Evolutionary conservation across 1,139 yeast species (phyloP), one percentile per base, ranked within the genome.

Genomic region (Eremothecium cymbalariae): DNA sequence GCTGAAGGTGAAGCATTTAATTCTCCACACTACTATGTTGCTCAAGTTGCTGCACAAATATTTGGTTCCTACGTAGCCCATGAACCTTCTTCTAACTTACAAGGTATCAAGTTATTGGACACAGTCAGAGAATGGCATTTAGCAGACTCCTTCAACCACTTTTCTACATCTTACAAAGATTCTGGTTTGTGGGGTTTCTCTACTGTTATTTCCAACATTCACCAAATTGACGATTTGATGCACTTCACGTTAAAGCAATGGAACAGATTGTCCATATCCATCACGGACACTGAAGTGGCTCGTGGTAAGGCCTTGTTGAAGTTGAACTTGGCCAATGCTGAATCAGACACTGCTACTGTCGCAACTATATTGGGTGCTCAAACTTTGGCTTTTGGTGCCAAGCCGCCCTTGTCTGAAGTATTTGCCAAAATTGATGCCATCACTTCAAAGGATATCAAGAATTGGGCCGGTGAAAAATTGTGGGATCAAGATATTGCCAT

Each of bases 401-500:
- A 74, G 63, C 65, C 71, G 39, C 74, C 82, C 6, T 58, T 73
- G 42, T 65, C 64, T 39, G 84, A 79, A 63, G 65, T 77, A 35
- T 67, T 72, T 55, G 70, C 68, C 42, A 66, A 69, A 51, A 73
- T 81, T 54, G 88, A 81, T 54, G 67, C 74, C 38, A 71, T 81
- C 50, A 60, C 76, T 42, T 69, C 72, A 46, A 63, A 66, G 48
- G 75, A 74, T 50, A 67, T 81, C 47, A 74, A 71, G 60, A 65
- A 70, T 37, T 81, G 90, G 90, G 90, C 90, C 50, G 70, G 72
- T 57, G 69, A 68, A 47, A 67, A 74, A 62, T 69, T 81, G 59
- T 81, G 85, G 84, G 93, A 81, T 64, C 81, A 76, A 68, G 94
- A 81, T 62, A 68, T 81, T 55, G 93, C 82, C 51, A 67, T 81